Base-by-base conservation (phyloP, 148 eudicot species). In the Silene conica region DNA sequence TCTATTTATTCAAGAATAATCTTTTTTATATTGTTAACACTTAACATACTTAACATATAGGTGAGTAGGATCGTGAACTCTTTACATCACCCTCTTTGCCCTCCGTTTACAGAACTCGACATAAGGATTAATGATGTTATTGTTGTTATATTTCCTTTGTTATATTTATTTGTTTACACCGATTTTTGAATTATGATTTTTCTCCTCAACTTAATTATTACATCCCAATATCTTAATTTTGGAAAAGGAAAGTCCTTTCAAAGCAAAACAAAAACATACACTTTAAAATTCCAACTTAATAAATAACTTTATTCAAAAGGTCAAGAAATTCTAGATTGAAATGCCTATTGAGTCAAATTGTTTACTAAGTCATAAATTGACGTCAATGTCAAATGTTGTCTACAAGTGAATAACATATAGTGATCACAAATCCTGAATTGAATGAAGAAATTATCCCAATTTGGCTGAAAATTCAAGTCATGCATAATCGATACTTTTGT, bases 311-410 rank as follows among this genome's bases (percentile, higher is more conserved):
- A 2, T n/a, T 23, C 63, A 8, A 56, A 22, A 8, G 48, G 79
- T 69, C 46, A 22, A 22, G 38, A 45, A 61, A 52, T 46, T 78
- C 77, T 50, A 52, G 57, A 56, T 70, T 20, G 21, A 58, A 20
- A 56, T 45, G 48, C 31, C 67, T 16, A 23, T 45, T 73, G 12
- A 71, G 73, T 78, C 81, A 60, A 48, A 58, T 28, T 60, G 70
- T 79, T 79, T 79, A 79, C 81, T 46, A 56, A 79, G 77, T 79
- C 81, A 16, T 68, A 28, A 6, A 34, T 78, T 69, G 77, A 73
- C 60, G 76, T 78, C 73, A 23, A 41, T 61, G 60, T 68, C 81
- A 46, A 13, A 13, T 5, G 34, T 55, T 57, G 72, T 75, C 72
- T 58, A 16, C 8, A 34, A 38, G 23, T 75, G 31, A 45, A 57